phyloP scores from a whole-genome alignment of 2,329 filamentous ascomycete species.

The Teratosphaeriaceae sp. region DNA sequence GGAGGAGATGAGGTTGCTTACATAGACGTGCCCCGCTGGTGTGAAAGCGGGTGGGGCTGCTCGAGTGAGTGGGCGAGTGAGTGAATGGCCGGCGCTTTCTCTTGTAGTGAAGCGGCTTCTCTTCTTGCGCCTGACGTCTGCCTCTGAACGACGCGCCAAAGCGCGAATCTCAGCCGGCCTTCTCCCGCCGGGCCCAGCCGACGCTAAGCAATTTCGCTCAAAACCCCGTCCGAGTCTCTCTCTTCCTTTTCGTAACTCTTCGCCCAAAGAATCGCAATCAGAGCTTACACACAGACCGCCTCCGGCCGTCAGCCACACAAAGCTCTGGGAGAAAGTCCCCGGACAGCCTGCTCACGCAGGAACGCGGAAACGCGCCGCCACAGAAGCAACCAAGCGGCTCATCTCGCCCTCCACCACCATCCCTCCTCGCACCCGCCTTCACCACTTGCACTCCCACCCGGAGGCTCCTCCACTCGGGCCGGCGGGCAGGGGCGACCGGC shows the following conservation, averaged over 20 bases:
- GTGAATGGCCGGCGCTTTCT: too few relatives aligned
- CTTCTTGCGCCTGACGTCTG: slow-evolving; percentile 1
- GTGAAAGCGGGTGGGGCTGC: too few relatives aligned
- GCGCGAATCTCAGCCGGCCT: too few relatives aligned
- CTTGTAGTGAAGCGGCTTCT: too few relatives aligned
- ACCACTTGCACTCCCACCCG: slow-evolving; percentile 45
- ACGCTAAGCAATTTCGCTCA: slow-evolving; percentile 11
- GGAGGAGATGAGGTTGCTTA: background rate
- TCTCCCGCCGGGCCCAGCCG: slow-evolving; percentile 15
- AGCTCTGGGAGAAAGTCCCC: slow-evolving; percentile 99
- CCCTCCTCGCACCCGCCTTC: slow-evolving; percentile 39
- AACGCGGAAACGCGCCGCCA: slow-evolving; percentile 99
- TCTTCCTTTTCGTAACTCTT: slow-evolving; percentile 62
- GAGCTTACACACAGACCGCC: slow-evolving; percentile 86
- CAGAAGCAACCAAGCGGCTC: slow-evolving; percentile 86
- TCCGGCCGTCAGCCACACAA: slow-evolving; percentile 34
- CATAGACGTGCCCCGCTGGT: too few relatives aligned
- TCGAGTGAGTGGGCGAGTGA: too few relatives aligned
- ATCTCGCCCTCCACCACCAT: slow-evolving; percentile 53
- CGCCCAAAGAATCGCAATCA: slow-evolving; percentile 99
- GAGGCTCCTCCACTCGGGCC: slow-evolving; percentile 30
- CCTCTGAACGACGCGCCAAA: background rate
- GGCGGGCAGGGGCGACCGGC: slow-evolving; percentile 37
- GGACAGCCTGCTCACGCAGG: slow-evolving; percentile 60
- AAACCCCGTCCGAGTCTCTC: slow-evolving; percentile 8